phyloP scores from a whole-genome alignment of 2,329 filamentous ascomycete species.

The Fusarium protoensiforme region DNA sequence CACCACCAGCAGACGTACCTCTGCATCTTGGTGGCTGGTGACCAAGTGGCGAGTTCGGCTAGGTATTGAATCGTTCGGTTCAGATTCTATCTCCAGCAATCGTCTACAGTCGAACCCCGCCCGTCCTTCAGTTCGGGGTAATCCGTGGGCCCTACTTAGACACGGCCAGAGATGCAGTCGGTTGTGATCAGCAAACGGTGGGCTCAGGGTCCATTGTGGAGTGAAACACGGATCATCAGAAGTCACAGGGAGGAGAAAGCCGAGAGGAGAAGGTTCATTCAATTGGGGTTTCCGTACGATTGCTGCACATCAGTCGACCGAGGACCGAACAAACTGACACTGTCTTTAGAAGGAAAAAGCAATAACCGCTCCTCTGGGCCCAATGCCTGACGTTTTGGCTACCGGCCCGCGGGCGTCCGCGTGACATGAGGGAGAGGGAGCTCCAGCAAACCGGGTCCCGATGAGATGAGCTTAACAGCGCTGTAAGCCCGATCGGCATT shows the following conservation, averaged over 20 bases:
- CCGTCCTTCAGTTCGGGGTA: constrained; percentile 13
- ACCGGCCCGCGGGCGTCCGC: constrained; percentile 11
- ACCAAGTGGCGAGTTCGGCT: constrained; percentile 38
- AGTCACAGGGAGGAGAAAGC: neutral
- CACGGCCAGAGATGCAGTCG: neutral
- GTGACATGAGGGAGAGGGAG: constrained; percentile 21
- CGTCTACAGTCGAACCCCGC: neutral
- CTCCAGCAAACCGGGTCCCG: neutral
- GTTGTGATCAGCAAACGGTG: constrained; percentile 4
- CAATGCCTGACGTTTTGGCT: constrained; percentile 11
- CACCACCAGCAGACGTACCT: constrained; percentile 16
- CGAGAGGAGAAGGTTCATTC: neutral
- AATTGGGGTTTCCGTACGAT: constrained; percentile 1
- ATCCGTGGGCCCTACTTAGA: constrained; percentile 9
- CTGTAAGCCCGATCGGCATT: constrained; percentile 31
- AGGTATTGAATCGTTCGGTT: constrained; percentile 28
- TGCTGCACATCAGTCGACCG: constrained; percentile 23
- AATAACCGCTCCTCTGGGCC: constrained; percentile 18
- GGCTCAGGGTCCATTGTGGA: constrained; percentile 32
- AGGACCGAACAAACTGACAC: constrained; percentile 9
- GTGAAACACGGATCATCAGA: constrained; percentile 2
- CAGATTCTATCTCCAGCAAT: constrained; percentile 3
- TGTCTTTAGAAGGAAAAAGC: neutral
- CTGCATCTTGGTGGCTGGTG: constrained; percentile 36
- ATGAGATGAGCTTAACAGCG: constrained; percentile 4